Conservation (phyloP, 169 alveolate species). For the Eimeria praecox region DNA sequence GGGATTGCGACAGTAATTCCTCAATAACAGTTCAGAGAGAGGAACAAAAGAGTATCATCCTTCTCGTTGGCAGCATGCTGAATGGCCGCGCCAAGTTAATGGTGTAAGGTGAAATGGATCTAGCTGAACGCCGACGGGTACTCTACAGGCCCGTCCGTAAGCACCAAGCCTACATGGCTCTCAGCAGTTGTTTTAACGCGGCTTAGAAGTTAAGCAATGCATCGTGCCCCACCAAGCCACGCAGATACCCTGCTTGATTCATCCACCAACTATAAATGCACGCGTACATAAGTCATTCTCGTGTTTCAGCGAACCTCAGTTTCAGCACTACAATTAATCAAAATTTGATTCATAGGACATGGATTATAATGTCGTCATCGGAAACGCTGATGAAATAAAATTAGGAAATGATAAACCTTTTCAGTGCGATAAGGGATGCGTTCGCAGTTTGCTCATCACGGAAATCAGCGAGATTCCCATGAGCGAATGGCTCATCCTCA, state of each 20-base stretch:
- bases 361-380: constrained; percentile 42
- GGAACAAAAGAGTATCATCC: constrained; percentile 63
- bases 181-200: constrained; percentile 71
- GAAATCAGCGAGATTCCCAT: constrained; percentile 74
- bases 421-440: constrained; percentile 75
- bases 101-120: constrained; percentile 22
- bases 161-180: constrained; percentile 43
- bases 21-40: constrained; percentile 25
- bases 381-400: neutral
- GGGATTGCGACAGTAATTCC: no score
- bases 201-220: neutral
- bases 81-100: neutral
- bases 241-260: constrained; percentile 59
- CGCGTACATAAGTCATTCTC: neutral
- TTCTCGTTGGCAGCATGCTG: neutral
- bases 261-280: neutral
- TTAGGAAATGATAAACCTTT: neutral
- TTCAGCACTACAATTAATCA: constrained; percentile 34
- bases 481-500: constrained; percentile 64
- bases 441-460: constrained; percentile 70
- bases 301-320: constrained; percentile 24
- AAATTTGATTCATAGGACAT: constrained; percentile 38
- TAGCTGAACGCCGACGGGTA: constrained; percentile 7
- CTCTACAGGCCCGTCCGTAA: neutral
- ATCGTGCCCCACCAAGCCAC: neutral